These are phyloP conservation scores for Alternaria sp. DNA, from an alignment of 2,329 filamentous ascomycete species.

Conservation along the genomic window DNA sequence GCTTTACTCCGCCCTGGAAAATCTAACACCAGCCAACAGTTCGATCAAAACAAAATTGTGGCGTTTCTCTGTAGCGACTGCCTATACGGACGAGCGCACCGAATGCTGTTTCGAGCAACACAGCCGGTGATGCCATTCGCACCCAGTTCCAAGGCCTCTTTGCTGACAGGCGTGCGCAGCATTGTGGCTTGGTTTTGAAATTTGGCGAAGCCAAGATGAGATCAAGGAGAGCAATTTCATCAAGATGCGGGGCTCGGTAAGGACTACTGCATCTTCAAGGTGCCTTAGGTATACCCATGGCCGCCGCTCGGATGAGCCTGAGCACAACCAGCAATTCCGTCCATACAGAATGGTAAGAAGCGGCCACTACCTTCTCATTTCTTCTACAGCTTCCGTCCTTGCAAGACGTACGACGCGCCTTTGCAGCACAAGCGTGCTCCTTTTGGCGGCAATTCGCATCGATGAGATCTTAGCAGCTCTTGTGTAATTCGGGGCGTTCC, in stretches of 20 bases:
- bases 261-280: background rate
- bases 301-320: background rate
- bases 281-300: background rate
- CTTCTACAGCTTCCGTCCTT: background rate
- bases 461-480: background rate
- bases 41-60: background rate
- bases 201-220: background rate
- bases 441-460: background rate
- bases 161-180: background rate
- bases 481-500: background rate
- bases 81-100: constrained; percentile 12
- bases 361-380: background rate
- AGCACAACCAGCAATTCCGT: background rate
- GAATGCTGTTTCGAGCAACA: constrained; percentile 15
- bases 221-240: background rate
- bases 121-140: constrained; percentile 12
- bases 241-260: background rate
- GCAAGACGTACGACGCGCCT: background rate
- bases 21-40: background rate
- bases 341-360: background rate
- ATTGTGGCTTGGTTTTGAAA: background rate
- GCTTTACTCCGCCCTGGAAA: constrained; percentile 6
- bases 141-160: background rate
- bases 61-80: constrained; percentile 5
- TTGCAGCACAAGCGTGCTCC: background rate